Evolutionary conservation across 495 filamentous ascomycete genomes (phyloP), one percentile per base, ranked within the genome.

Genomic region (Chaetomidium leptoderma): DNA sequence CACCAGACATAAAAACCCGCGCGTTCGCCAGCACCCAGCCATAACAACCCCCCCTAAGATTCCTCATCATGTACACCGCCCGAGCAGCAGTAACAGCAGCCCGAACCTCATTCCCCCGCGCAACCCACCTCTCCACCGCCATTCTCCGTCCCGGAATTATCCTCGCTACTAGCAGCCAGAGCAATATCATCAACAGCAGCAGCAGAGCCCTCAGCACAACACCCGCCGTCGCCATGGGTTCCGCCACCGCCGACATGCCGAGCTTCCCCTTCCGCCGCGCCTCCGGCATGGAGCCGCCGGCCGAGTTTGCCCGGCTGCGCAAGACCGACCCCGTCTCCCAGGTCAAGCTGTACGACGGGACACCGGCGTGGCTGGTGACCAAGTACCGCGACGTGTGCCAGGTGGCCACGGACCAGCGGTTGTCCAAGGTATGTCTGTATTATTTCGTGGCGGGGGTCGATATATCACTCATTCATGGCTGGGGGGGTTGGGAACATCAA

Each of bases 271-370:
- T 80, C 58, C 43, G 61, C 9, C 69, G 76, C 11, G 67, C 74
- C n/a, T 63, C 67, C 16, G 70, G 64, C 10, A 53, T 69, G 23
- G 69, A 76, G 5, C 76, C 76, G 0, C 72, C 77, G 6, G 49
- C 68, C 6, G 72, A 76, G 63, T 78, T 72, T 47, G 70, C 70
- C 14, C 58, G 59, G 4, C 69, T 79, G 35, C 67, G 77, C 16
- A 64, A 60, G 30, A 71, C 46, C 2, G 59, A 71, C 37, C 75
- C 77, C 3, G 67, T 79, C 0, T 74, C 76, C 0, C 58, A 67
- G 52, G 72, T 80, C 10, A 66, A 70, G 56, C 72, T 79, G 11
- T 79, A 66, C 52, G 76, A 78, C 61, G 75, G 70, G 16, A 70
- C 68, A 13, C 32, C 60, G 5, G 72, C 75, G 6, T 80, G 76